Base-by-base conservation (phyloP, 306 rosid genomes). In the Ormosia emarginata region DNA sequence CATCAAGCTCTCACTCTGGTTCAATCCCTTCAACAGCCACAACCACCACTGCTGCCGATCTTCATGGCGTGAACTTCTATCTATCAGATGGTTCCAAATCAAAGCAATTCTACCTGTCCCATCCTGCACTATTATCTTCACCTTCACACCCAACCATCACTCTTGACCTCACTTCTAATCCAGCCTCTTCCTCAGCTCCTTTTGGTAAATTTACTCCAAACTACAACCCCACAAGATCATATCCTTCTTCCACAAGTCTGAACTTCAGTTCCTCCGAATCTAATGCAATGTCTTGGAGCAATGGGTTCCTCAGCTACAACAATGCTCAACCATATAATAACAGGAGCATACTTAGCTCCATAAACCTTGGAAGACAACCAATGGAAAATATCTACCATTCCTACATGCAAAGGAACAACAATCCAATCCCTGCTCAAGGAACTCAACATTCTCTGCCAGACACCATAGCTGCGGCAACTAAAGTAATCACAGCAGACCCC, bases 401-500 rank as follows among this genome's bases (percentile, higher is more conserved):
- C 56, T 89, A 18, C 84, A 17, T 83, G 83, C 94, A 86, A 57
- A 90, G 82, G 63, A 83, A 52, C 61, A 79, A 41, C 39, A 39
- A 43, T 9, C 71, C 74, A 8, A 53, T 9, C 41, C 78, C 65
- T 36, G 37, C 61, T 8, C 36, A 71, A 53, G 53, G 9, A 3
- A 4, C 73, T 8, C 86, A 84, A 15, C 58, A 80, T 57, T 68
- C 88, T 59, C 66, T 78, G n/a, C 87, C 86, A 11, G 90, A 88
- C 6, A 76, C 92, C 1, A 88, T 94, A 49, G 94, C 96, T 0
- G 98, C 97, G 1, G 96, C 98, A 15, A 92, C 98, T 6, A 91
- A 91, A 90, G 93, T 86, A 3, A 94, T 92, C 86, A 90, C 96
- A 0, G 81, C 93, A 0, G 96, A 94, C 80, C 98, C 98, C 0